Base-by-base conservation (phyloP, 495 filamentous ascomycete species). In the Tuber brumale region DNA sequence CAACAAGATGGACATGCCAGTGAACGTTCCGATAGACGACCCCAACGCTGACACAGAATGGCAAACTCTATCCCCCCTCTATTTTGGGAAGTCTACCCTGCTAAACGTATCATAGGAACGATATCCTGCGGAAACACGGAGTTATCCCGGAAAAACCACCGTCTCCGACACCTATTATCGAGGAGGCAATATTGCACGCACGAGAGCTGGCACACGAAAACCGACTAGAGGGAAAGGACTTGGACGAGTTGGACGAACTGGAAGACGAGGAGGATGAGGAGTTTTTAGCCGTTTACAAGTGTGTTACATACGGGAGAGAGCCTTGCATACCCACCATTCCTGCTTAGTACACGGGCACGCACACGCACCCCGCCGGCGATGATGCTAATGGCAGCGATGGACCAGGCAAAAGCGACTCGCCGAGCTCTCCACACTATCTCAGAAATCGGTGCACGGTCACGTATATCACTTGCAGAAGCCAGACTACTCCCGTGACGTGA, bases 21-120 rank as follows among this genome's bases (percentile, higher is more conserved):
- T 83, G 74, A 78, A 83, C 78, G 96, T 97, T 72, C 93, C 95
- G 72, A 92, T 99, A 79, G 93, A 95, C 82, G 90, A 98, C 83
- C 94, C 94, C 45, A 96, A 97, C 83, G 95, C 93, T 77, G 95
- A 99, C 84, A 99, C 95, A 51, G 95, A 99, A 91, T 99, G 95
- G 95, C 97, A 86, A 74, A 83, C 74, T 44, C 72, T 37, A 70
- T 35, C 72, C 73, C 19, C 42, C 45, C 10, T 51, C 39, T 21
- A 35, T 2, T 48, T 73, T 10, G 44, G 39, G 72, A 71, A 48
- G 23, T 61, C 18, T 37, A 19, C 35, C 43, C 44, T 57, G 41
- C 18, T 35, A 48, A 71, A 35, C 72, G 72, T 37, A 66, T 69
- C 73, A 72, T 83, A 97, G 94, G 95, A 99, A 99, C 82, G 95